Percentiles rank a stretch among this genome's conserved stretches.
Evolutionary conservation across 108 stramenopile genomes (phyloP).

Genomic region (Conticribra weissflogii): DNA sequence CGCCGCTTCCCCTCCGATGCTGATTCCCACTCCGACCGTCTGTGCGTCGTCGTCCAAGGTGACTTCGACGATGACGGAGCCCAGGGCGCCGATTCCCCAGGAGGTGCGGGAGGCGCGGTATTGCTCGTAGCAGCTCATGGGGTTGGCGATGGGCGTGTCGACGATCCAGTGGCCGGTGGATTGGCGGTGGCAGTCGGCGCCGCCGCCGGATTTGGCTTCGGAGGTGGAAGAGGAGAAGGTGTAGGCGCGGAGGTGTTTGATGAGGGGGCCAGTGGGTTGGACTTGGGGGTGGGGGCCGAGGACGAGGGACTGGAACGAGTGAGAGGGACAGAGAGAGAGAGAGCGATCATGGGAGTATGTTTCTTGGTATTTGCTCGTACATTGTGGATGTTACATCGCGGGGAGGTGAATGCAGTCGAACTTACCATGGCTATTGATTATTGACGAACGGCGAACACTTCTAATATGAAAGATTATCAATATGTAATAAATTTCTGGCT

Average conservation of each 20-base stretch:
- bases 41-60: slow-evolving; percentile 45
- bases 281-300: slow-evolving; percentile 40
- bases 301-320: slow-evolving; percentile 25
- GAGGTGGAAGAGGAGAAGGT: slow-evolving; percentile 52
- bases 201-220: slow-evolving; percentile 59
- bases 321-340: background rate
- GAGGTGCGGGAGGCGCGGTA: slow-evolving; percentile 56
- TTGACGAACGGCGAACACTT: too few relatives aligned
- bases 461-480: too few relatives aligned
- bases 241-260: slow-evolving; percentile 32
- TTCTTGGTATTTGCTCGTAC: too few relatives aligned
- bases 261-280: slow-evolving; percentile 22
- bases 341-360: background rate
- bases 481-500: too few relatives aligned
- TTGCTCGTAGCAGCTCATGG: slow-evolving; percentile 56
- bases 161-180: slow-evolving; percentile 67
- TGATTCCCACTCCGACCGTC: slow-evolving; percentile 58
- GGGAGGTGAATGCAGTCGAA: too few relatives aligned
- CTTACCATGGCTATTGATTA: too few relatives aligned
- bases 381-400: too few relatives aligned
- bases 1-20: slow-evolving; percentile 70
- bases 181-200: slow-evolving; percentile 69
- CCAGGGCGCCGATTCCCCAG: slow-evolving; percentile 72
- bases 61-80: slow-evolving; percentile 68
- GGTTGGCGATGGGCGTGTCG: slow-evolving; percentile 63